These are phyloP conservation scores for Pythium volutum DNA, from an alignment of 352 stramenopile species.

Conservation along the genomic window DNA sequence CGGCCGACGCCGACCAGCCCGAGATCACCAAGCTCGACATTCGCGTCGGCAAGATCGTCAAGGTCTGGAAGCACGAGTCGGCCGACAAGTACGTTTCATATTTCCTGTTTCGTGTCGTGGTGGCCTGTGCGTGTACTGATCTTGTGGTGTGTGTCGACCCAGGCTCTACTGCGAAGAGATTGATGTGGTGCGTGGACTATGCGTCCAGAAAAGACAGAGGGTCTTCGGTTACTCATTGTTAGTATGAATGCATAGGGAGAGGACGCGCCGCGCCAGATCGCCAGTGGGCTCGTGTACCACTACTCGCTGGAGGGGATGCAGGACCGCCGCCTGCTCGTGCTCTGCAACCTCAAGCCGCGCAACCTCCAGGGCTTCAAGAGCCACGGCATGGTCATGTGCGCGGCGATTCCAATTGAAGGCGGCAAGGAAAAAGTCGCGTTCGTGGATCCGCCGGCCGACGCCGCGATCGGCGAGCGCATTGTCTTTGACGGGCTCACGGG, in stretches of 20 bases:
- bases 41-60: slow-evolving; percentile 89
- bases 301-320: slow-evolving; percentile 89
- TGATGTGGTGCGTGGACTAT: slow-evolving; percentile 47
- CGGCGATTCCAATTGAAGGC: slow-evolving; percentile 55
- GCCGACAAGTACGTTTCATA: slow-evolving; percentile 65
- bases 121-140: too few species aligned
- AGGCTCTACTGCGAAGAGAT: slow-evolving; percentile 92
- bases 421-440: slow-evolving; percentile 83
- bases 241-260: slow-evolving; percentile 36
- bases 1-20: slow-evolving; percentile 51
- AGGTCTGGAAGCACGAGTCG: slow-evolving; percentile 91
- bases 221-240: slow-evolving; percentile 9
- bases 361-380: slow-evolving; percentile 90
- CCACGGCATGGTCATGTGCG: slow-evolving; percentile 92
- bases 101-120: not conserved
- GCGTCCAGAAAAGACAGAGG: not conserved
- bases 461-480: slow-evolving; percentile 73
- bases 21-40: slow-evolving; percentile 93
- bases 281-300: slow-evolving; percentile 81
- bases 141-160: too few species aligned
- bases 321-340: slow-evolving; percentile 75
- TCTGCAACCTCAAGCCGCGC: slow-evolving; percentile 90
- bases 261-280: slow-evolving; percentile 82
- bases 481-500: slow-evolving; percentile 63
- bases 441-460: slow-evolving; percentile 74